phyloP scores from a whole-genome alignment of 2,329 filamentous ascomycete species.

The Acarospora socialis region DNA sequence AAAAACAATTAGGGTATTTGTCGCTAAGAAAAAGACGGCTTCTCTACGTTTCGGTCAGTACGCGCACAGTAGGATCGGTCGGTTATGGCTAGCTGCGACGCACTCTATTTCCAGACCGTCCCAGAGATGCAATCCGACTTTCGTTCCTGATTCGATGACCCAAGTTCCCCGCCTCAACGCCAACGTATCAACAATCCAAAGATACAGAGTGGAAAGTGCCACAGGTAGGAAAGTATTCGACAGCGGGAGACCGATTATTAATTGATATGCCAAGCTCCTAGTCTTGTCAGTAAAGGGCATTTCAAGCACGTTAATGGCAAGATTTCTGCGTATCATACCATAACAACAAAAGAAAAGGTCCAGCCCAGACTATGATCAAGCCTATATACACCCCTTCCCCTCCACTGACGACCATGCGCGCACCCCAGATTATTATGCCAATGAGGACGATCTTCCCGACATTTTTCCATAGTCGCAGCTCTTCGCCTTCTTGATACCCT shows the following conservation, averaged over 20 bases:
- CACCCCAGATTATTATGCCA: slow-evolving; percentile 30
- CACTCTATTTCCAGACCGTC: slow-evolving; percentile 52
- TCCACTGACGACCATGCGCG: slow-evolving; percentile 30
- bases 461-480: slow-evolving; percentile 29
- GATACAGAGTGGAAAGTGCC: slow-evolving; percentile 48
- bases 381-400: slow-evolving; percentile 50
- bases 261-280: slow-evolving; percentile 47
- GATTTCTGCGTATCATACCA: slow-evolving; percentile 28
- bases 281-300: not conserved
- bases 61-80: too few species aligned
- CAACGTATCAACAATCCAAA: slow-evolving; percentile 59
- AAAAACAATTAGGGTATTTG: slow-evolving; percentile 55
- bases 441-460: slow-evolving; percentile 38
- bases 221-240: slow-evolving; percentile 47
- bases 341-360: slow-evolving; percentile 49
- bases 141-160: slow-evolving; percentile 55
- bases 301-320: not conserved
- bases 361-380: slow-evolving; percentile 55
- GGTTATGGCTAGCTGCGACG: slow-evolving; percentile 8
- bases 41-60: slow-evolving; percentile 31
- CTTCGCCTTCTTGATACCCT: slow-evolving; percentile 17
- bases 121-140: slow-evolving; percentile 49
- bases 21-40: slow-evolving; percentile 57
- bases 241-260: slow-evolving; percentile 46
- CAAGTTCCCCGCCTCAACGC: slow-evolving; percentile 55